Evolutionary conservation across 495 filamentous ascomycete genomes (phyloP).

Genomic region (Aspergillus affinis): DNA sequence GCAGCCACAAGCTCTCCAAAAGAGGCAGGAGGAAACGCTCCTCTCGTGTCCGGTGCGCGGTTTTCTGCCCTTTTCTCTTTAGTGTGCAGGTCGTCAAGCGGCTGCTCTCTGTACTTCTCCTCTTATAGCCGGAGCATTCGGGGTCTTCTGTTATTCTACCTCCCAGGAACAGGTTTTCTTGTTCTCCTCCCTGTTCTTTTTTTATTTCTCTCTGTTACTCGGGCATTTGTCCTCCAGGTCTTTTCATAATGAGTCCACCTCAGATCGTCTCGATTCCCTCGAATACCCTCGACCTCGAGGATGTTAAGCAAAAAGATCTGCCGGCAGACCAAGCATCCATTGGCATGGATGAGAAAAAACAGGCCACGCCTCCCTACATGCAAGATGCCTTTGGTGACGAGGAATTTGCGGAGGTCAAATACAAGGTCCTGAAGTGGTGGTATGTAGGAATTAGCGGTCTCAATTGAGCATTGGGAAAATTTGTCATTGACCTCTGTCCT

Average conservation of each 20-base stretch:
- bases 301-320: conserved; percentile 9
- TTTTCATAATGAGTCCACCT: conserved; percentile 16
- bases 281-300: conserved; percentile 13
- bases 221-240: background rate
- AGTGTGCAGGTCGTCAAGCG: background rate
- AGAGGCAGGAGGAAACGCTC: background rate
- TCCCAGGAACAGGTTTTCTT: conserved; percentile 1
- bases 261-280: conserved; percentile 14
- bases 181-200: conserved; percentile 2
- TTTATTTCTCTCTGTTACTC: background rate
- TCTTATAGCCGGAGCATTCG: background rate
- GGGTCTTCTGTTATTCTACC: background rate
- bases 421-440: conserved; percentile 46
- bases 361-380: conserved; percentile 14
- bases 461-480: conserved; percentile 1
- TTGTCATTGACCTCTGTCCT: background rate
- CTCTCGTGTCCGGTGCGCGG: background rate
- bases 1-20: background rate
- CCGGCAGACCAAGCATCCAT: conserved; percentile 13
- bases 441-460: conserved; percentile 16
- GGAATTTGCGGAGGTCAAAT: conserved; percentile 40
- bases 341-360: conserved; percentile 24
- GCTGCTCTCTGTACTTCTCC: background rate
- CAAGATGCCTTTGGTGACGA: conserved; percentile 45
- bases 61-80: background rate